Conservation (phyloP, 768 basidiomycete species). For the Leucosporidium scottii region DNA sequence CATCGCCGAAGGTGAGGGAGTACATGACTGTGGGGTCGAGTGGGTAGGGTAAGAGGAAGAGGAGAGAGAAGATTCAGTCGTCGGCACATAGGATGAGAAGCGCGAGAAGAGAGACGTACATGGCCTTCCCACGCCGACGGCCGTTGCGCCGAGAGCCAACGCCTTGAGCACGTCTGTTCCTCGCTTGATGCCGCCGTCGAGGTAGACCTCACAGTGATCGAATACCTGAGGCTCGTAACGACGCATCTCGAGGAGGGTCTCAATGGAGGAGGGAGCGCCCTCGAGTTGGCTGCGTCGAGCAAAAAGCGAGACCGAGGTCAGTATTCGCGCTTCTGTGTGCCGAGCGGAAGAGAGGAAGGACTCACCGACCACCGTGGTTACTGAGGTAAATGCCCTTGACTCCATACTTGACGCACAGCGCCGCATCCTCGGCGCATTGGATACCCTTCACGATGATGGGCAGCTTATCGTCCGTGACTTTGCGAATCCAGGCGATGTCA, state of each 20-base stretch:
- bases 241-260: slow-evolving; percentile 44
- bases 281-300: slow-evolving; percentile 35
- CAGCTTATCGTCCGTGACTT: slow-evolving; percentile 35
- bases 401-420: slow-evolving; percentile 72
- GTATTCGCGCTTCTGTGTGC: not conserved
- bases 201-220: slow-evolving; percentile 46
- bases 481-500: slow-evolving; percentile 30
- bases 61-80: not conserved
- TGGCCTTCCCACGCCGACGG: slow-evolving; percentile 82
- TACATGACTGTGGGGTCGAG: slow-evolving; percentile 41
- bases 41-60: too few relatives aligned
- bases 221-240: slow-evolving; percentile 45
- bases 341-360: slow-evolving; percentile 6
- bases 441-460: slow-evolving; percentile 45
- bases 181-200: slow-evolving; percentile 49
- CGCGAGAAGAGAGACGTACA: slow-evolving; percentile 50
- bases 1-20: slow-evolving; percentile 43
- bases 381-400: slow-evolving; percentile 62
- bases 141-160: slow-evolving; percentile 60
- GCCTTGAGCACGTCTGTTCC: slow-evolving; percentile 51
- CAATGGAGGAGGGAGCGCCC: slow-evolving; percentile 35
- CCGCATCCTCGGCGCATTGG: slow-evolving; percentile 56
- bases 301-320: slow-evolving; percentile 16
- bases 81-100: too few relatives aligned
- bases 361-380: slow-evolving; percentile 37